Base-by-base conservation (phyloP, 1,284 basidiomycete species). In the Cryptococcus hybrid region DNA sequence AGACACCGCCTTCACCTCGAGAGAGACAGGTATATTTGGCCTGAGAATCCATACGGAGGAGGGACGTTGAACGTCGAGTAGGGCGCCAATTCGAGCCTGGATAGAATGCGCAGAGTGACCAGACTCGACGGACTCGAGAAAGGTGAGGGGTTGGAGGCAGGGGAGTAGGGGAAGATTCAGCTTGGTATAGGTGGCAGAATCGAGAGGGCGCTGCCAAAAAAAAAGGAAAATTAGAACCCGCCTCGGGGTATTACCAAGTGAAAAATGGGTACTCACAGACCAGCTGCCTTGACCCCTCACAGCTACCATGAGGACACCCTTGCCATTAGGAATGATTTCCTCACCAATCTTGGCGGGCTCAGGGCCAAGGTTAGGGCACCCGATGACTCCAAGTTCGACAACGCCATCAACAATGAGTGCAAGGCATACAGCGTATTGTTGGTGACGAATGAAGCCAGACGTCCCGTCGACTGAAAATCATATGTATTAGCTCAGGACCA, bases 381-480 rank as follows among this genome's bases (percentile, higher is more conserved):
- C 95, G 71, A 98, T 92, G 18, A 96, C 87, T 18, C 93, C 94
- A 11, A 97, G 82, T 69, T 91, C 82, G 44, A 95, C 91, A 57
- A 86, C 75, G 0, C 90, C 85, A 66, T 98, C 86, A 56, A 92
- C 84, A 67, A 99, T 85, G 59, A 99, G 83, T 0, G 92, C 90
- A 36, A 99, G 82, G 78, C 95, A 99, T 35, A 99, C 92, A 5
- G 95, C 95, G 71, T 95, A 99, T 77, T 99, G 96, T 56, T 91
- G 94, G 9, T 93, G 92, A 24, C 95, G 86, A 46, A 99, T 83
- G 82, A 99, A 99, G 2, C 95, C 69, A 4, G 70, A 71, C 5
- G 73, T 79, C 7, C 70, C 70, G 64, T 75, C 71, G 54, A 78
- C 70, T 34, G 15, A 46, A 11, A 12, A 18, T 18, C 18, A 47